These are phyloP conservation scores for Tulasnella calospora DNA, from an alignment of 768 basidiomycete genomes.

Conservation along the genomic window DNA sequence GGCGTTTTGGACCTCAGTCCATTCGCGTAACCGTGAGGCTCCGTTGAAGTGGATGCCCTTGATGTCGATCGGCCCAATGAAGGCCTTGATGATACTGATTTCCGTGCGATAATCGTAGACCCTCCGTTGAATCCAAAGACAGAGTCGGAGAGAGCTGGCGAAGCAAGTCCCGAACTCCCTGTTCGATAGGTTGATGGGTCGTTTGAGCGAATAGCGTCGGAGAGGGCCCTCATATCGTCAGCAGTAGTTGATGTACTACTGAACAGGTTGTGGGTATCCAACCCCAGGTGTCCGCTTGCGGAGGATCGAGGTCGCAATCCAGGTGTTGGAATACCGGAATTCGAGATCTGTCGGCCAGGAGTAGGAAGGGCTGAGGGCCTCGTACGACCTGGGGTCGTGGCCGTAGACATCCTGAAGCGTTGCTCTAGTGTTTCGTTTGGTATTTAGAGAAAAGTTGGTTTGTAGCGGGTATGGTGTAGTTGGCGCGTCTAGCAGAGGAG, in stretches of 20 bases:
- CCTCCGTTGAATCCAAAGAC: slow-evolving; percentile 49
- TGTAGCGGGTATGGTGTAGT: background rate
- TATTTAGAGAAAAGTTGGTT: background rate
- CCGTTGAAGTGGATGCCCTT: slow-evolving; percentile 19
- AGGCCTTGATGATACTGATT: slow-evolving; percentile 14
- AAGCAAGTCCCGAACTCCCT: slow-evolving; percentile 32
- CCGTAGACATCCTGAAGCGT: background rate
- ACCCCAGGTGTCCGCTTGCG: slow-evolving; percentile 12
- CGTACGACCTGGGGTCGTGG: slow-evolving; percentile 19
- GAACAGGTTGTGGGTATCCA: slow-evolving; percentile 41
- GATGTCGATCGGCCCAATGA: slow-evolving; percentile 13
- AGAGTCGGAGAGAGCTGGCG: slow-evolving; percentile 37
- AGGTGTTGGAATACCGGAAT: slow-evolving; percentile 31
- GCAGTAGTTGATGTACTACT: slow-evolving; percentile 37
- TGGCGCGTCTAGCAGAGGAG: slow-evolving; percentile 2
- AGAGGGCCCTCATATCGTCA: slow-evolving; percentile 67
- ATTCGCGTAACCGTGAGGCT: slow-evolving; percentile 11
- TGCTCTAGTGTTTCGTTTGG: background rate
- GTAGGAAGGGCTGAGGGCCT: slow-evolving; percentile 52
- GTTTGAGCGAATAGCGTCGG: slow-evolving; percentile 73
- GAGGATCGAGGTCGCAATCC: slow-evolving; percentile 19
- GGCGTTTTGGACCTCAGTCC: slow-evolving; percentile 48
- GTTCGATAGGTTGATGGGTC: slow-evolving; percentile 69
- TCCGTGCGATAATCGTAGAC: background rate
- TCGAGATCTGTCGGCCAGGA: slow-evolving; percentile 63